phyloP scores from a whole-genome alignment of 495 filamentous ascomycete genomes.

The Penicillium samsonianum region DNA sequence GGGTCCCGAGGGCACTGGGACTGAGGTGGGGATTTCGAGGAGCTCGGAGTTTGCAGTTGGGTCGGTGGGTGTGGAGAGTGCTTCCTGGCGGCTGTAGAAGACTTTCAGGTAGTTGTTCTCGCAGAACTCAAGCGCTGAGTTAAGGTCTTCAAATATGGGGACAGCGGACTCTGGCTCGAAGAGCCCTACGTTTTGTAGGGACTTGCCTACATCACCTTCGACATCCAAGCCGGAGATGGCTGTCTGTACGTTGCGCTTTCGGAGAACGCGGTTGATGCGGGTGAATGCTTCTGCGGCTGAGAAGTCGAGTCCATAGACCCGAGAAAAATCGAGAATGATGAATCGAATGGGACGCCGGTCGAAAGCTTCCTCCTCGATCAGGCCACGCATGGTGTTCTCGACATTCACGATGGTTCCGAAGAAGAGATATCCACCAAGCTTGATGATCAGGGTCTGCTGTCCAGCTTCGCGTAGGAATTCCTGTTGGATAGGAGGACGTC shows the following conservation, averaged over 20 bases:
- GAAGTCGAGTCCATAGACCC: slow-evolving; percentile 92
- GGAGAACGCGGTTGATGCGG: slow-evolving; percentile 80
- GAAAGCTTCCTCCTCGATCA: slow-evolving; percentile 83
- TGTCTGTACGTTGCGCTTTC: slow-evolving; percentile 70
- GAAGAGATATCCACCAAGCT: slow-evolving; percentile 89
- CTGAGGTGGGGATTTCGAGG: slow-evolving; percentile 55
- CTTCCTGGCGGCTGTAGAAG: slow-evolving; percentile 63
- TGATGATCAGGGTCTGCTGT: slow-evolving; percentile 82
- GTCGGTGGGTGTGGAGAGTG: slow-evolving; percentile 28
- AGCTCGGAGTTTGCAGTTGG: slow-evolving; percentile 15
- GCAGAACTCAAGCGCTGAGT: slow-evolving; percentile 88
- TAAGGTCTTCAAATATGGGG: slow-evolving; percentile 82
- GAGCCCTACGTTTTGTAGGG: slow-evolving; percentile 77
- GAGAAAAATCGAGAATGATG: slow-evolving; percentile 83
- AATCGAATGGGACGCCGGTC: slow-evolving; percentile 76
- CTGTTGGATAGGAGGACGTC: slow-evolving; percentile 85
- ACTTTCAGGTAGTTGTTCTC: slow-evolving; percentile 92
- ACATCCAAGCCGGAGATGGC: slow-evolving; percentile 78
- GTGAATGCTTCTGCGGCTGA: slow-evolving; percentile 94
- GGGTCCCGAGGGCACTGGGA: slow-evolving; percentile 22
- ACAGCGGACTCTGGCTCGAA: slow-evolving; percentile 67
- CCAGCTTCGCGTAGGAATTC: slow-evolving; percentile 83
- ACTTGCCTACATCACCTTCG: slow-evolving; percentile 71
- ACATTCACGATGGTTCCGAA: slow-evolving; percentile 96
- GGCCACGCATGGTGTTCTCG: slow-evolving; percentile 76